Base-by-base conservation (phyloP, 1,139 yeast genomes). In the Pichia kudriavzevii region DNA sequence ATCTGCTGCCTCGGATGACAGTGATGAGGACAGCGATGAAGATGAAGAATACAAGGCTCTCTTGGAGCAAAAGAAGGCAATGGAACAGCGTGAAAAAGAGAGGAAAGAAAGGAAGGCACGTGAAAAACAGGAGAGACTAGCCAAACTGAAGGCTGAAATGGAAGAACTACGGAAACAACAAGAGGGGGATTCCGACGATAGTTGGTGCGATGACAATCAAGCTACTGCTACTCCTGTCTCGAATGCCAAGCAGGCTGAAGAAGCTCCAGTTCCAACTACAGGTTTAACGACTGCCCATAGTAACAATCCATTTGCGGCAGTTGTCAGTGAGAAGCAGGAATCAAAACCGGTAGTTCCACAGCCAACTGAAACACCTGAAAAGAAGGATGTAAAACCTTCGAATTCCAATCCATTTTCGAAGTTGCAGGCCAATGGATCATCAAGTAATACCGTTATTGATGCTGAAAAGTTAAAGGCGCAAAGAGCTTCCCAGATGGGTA, bases 401-500 rank as follows among this genome's bases (percentile, higher is more conserved):
- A 30, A 29, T 32, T 41, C 60, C 22, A 65, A 63, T 38, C 70
- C 75, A 30, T 77, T 75, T 54, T 75, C 76, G 58, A 73, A 73
- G 47, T 66, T 69, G 2, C 47, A 43, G 20, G n/a, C 19, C 11
- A 35, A 38, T 4, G 19, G 34, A 4, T 56, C 59, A 7, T 30
- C 23, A n/a, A 4, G 32, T 6, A 16, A 34, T 2, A 21, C 39
- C 17, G 39, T 36, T 3, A 17, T 24, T 4, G 81, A 76, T 49
- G 61, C 72, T 0, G 63, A 65, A 42, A 75, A 75, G 42, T 72
- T 78, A 6, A 78, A 72, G 34, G 75, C 72, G 2, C 85, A 78
- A 55, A 64, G 85, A 52, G 73, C 67, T 15, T 67, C 79, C 6
- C 85, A 78, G 55, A 63, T 82, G 53, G 84, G 85, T 4, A n/a